phyloP scores from a whole-genome alignment of 2,329 filamentous ascomycete species.

The Stagonosporopsis vannaccii region DNA sequence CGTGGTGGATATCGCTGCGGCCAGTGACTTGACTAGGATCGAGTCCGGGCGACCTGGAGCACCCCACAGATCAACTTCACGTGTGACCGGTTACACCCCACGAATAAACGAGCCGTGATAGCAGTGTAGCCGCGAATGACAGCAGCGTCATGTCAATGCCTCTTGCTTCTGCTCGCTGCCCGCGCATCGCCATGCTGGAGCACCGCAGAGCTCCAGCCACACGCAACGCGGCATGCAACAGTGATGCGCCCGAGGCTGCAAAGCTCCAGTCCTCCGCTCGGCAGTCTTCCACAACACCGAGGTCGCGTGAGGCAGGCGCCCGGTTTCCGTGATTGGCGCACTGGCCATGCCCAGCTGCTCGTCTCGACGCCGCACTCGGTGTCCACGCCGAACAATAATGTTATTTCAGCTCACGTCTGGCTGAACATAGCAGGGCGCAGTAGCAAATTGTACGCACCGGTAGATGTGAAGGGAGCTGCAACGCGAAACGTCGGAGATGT shows the following conservation, averaged over 20 bases:
- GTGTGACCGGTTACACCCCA: slow-evolving; percentile 5
- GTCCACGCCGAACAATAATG: neutral
- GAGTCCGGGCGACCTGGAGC: slow-evolving; percentile 6
- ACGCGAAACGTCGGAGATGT: too few relatives aligned
- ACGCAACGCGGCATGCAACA: slow-evolving; percentile 3
- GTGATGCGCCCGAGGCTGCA: slow-evolving; percentile 2
- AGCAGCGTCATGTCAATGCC: neutral
- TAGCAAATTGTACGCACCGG: too few relatives aligned
- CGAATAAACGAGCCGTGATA: neutral
- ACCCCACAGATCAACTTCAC: slow-evolving; percentile 18
- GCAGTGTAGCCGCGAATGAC: neutral
- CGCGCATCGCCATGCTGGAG: neutral
- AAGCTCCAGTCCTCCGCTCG: slow-evolving; percentile 8
- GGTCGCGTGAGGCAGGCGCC: slow-evolving; percentile 15
- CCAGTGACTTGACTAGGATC: slow-evolving; percentile 7
- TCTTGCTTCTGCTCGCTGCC: neutral
- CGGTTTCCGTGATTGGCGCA: slow-evolving; percentile 8
- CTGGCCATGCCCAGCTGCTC: neutral
- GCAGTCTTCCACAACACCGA: slow-evolving; percentile 9
- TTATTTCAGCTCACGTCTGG: neutral
- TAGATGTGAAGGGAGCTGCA: too few relatives aligned
- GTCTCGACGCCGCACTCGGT: neutral
- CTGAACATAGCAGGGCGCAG: too few relatives aligned
- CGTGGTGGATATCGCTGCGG: slow-evolving; percentile 12
- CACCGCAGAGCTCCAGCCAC: slow-evolving; percentile 12